Evolutionary conservation across 441 rosid genomes (phyloP), one percentile per base, ranked within the genome.

Genomic region (Raphanus hybrid): DNA sequence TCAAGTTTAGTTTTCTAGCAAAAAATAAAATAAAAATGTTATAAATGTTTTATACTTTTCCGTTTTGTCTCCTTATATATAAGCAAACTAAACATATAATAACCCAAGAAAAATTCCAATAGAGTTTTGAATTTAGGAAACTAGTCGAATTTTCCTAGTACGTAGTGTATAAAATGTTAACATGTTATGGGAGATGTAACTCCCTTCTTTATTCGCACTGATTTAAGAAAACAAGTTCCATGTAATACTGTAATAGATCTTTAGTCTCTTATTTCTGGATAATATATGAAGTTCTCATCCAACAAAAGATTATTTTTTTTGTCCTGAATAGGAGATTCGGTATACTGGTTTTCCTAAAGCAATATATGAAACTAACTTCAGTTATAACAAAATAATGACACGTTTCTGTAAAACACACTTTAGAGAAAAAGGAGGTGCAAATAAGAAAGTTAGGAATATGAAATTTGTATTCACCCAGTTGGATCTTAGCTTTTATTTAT

Each of bases 401-500:
- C 73, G 81, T 78, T 78, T 45, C 26, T 32, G 6, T 58, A 1
- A 18, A 55, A 70, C 71, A 34, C 64, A 63, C 45, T 8, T 45
- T 1, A 27, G 52, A 50, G 15, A 63, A 39, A 54, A 70, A 70
- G 27, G 67, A 70, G 71, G 15, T 65, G 54, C 62, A 71, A 10
- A 20, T 20, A 10, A 45, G 54, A 66, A 73, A 73, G 78, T 54
- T 68, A 54, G 54, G 74, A 73, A 73, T 78, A 52, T 78, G 82
- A 68, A 54, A 62, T 68, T 62, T 78, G 82, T 74, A 68, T 15
- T 68, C 54, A 79, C 3, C 34, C 14, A 52, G 35, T 73, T 78
- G 78, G 78, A 61, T 78, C 48, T n/a, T 4, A 73, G 70, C 59
- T 78, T 61, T 72, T 14, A 15, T 11, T 50, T 61, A 61, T 59